Conservation (phyloP, 192 early-diverging fungal genomes). For the Piromyces finnis region DNA sequence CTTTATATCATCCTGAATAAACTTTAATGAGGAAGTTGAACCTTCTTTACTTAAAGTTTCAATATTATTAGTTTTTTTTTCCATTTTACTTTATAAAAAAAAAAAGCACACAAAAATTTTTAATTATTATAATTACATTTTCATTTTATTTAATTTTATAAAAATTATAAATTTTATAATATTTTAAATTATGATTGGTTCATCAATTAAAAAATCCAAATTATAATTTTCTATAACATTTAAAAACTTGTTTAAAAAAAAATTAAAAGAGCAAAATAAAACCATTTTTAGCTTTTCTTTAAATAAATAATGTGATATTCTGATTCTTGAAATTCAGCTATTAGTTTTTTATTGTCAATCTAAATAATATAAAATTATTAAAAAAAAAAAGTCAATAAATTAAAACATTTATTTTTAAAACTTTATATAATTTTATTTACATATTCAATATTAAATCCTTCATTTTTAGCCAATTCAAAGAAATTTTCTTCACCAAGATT, state of each 20-base stretch:
- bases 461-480: not conserved
- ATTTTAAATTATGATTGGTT: no score
- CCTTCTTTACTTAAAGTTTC: not conserved
- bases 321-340: not conserved
- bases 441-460: not conserved
- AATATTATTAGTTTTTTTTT: not conserved
- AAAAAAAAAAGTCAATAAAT: no score
- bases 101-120: no score
- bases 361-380: not conserved
- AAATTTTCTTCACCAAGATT: not conserved
- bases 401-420: no score
- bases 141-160: no score
- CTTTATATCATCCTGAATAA: not conserved
- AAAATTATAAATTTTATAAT: no score
- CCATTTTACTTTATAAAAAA: not conserved
- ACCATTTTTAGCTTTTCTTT: not conserved
- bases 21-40: not conserved
- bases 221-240: no score
- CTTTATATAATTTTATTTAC: not conserved
- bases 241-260: no score
- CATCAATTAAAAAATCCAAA: no score
- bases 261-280: no score
- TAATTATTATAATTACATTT: no score
- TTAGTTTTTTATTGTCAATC: not conserved
- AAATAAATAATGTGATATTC: not conserved